Evolutionary conservation across 768 basidiomycete species (phyloP).

Genomic region (Mycena crocata): DNA sequence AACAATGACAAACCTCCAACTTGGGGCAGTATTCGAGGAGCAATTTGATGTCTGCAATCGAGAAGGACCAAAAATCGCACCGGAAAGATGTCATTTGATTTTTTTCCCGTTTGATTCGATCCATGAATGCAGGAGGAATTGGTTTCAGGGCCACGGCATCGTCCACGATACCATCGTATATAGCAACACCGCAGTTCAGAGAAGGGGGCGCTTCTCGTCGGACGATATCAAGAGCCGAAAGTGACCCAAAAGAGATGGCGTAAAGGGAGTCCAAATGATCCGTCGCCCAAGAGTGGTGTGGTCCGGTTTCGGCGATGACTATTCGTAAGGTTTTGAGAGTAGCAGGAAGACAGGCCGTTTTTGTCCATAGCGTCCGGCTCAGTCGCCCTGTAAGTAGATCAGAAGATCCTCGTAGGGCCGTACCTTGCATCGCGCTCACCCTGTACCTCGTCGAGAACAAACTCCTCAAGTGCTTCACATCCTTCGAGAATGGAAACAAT

Average conservation of each 20-base stretch:
- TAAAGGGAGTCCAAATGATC: conserved; percentile 52
- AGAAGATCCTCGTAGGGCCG: background rate
- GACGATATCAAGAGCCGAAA: conserved; percentile 42
- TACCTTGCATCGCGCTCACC: conserved; percentile 38
- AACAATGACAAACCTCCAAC: conserved; percentile 42
- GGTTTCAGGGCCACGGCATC: conserved; percentile 43
- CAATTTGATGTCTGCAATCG: conserved; percentile 44
- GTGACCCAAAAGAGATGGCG: conserved; percentile 40
- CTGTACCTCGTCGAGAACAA: conserved; percentile 50
- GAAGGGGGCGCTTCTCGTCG: conserved; percentile 39
- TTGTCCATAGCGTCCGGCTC: conserved; percentile 50
- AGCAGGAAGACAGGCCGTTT: conserved; percentile 40
- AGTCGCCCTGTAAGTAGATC: conserved; percentile 43
- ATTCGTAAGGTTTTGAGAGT: conserved; percentile 42
- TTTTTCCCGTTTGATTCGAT: conserved; percentile 38
- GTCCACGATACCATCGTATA: conserved; percentile 40
- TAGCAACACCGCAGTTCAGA: conserved; percentile 30
- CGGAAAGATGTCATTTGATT: conserved; percentile 42
- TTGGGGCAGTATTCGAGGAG: conserved; percentile 47
- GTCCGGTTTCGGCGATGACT: conserved; percentile 44
- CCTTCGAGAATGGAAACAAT: conserved; percentile 47
- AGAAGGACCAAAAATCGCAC: conserved; percentile 55
- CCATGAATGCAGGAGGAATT: conserved; percentile 46
- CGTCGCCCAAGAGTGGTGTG: conserved; percentile 53
- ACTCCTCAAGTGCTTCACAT: conserved; percentile 46